Percentiles rank a stretch among this genome's conserved stretches.
Conservation (phyloP, 108 stramenopile species). For the Bacterosira constricta region DNA sequence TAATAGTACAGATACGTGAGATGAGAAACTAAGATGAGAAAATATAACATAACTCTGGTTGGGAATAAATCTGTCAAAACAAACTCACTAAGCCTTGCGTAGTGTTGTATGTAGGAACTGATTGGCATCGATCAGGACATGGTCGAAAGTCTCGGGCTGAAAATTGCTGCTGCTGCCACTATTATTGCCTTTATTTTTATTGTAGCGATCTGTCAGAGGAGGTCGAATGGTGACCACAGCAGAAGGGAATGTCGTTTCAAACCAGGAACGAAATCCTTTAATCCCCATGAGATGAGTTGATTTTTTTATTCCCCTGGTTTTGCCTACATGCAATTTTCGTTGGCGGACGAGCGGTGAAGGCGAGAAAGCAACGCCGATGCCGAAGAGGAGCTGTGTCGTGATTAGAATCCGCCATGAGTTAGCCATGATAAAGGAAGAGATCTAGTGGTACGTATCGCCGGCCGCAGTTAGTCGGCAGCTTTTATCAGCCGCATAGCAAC, state of each 20-base stretch:
- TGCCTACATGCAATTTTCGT: not conserved
- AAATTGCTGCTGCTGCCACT: not conserved
- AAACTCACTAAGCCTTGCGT: slow-evolving; percentile 47
- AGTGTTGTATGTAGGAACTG: slow-evolving; percentile 77
- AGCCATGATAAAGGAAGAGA: too few relatives aligned
- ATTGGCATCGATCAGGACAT: slow-evolving; percentile 89
- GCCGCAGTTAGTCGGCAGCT: too few relatives aligned
- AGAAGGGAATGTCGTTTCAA: slow-evolving; percentile 76
- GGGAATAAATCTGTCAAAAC: too few relatives aligned
- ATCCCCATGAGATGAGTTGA: slow-evolving; percentile 60
- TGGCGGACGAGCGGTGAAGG: not conserved
- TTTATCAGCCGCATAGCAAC: too few relatives aligned
- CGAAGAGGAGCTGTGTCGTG: too few relatives aligned
- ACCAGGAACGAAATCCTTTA: slow-evolving; percentile 83
- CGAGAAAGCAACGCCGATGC: not conserved
- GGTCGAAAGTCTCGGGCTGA: slow-evolving; percentile 72
- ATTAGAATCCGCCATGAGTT: too few relatives aligned
- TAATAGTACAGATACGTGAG: too few relatives aligned
- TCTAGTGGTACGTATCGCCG: too few relatives aligned
- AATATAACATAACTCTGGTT: too few relatives aligned
- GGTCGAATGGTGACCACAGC: slow-evolving; percentile 50
- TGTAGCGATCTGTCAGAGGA: not conserved
- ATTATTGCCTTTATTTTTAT: not conserved
- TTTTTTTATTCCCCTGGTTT: not conserved
- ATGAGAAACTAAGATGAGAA: too few relatives aligned